Percentiles rank a stretch among this genome's conserved stretches.
These are phyloP conservation scores for Candida palmyrensis DNA, from an alignment of 805 yeast genomes.

Conservation along the genomic window DNA sequence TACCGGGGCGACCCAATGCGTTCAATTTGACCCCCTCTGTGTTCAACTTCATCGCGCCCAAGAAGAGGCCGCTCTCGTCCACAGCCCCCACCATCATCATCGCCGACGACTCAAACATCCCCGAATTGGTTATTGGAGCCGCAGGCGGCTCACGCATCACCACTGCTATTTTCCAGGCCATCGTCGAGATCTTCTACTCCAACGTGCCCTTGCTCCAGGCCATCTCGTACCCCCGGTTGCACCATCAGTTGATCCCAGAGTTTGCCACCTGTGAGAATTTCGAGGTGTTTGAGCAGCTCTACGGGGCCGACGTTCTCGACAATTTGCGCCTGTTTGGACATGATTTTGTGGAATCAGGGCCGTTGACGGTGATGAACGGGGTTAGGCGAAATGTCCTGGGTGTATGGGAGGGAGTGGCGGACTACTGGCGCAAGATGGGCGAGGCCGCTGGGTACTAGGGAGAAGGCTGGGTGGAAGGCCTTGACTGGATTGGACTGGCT, in stretches of 20 bases:
- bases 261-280: constrained; percentile 55
- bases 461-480: too few relatives aligned
- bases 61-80: constrained; percentile 80
- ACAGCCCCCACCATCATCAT: constrained; percentile 69
- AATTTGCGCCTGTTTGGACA: constrained; percentile 25
- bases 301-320: constrained; percentile 45
- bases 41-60: constrained; percentile 71
- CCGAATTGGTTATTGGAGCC: constrained; percentile 77
- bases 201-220: constrained; percentile 57
- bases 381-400: constrained; percentile 37
- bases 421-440: constrained; percentile 86
- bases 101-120: constrained; percentile 29
- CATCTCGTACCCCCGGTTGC: constrained; percentile 76
- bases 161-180: constrained; percentile 78
- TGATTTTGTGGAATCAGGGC: constrained; percentile 26
- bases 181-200: constrained; percentile 60
- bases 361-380: constrained; percentile 39
- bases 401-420: constrained; percentile 72
- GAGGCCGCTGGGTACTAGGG: constrained; percentile 57
- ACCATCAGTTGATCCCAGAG: constrained; percentile 86
- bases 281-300: constrained; percentile 30
- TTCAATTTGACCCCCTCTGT: constrained; percentile 79
- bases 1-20: constrained; percentile 63
- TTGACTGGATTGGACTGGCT: too few relatives aligned
- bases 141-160: constrained; percentile 92